phyloP scores from a whole-genome alignment of 345 rosid species.

The Aegle marmelos region DNA sequence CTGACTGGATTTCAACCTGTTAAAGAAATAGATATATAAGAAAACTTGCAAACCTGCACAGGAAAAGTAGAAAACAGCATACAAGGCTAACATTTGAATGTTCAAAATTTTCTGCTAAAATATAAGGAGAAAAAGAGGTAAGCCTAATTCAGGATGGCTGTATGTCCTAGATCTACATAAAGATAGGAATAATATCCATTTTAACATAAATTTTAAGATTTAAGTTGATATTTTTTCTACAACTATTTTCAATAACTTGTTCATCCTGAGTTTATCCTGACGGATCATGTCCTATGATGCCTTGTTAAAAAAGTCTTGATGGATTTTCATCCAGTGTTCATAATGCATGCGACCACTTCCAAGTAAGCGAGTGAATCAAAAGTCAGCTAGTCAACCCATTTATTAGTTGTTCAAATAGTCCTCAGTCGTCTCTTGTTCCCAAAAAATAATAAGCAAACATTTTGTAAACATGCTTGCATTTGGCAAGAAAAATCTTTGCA shows the following conservation, averaged over 20 bases:
- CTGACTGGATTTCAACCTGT: slow-evolving; percentile 88
- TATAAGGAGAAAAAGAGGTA: too few species aligned
- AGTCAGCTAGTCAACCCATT: not conserved
- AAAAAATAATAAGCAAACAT: not conserved
- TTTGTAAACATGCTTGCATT: not conserved
- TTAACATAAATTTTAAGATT: too few species aligned
- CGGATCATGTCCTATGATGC: too few species aligned
- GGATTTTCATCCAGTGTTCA: not conserved
- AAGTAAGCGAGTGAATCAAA: not conserved
- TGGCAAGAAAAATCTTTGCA: not conserved
- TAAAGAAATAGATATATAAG: not conserved
- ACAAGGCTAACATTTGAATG: not conserved
- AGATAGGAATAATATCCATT: too few species aligned
- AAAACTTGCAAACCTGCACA: not conserved
- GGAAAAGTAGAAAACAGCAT: not conserved
- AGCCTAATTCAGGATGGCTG: too few species aligned
- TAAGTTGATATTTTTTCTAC: too few species aligned
- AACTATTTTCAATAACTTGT: too few species aligned
- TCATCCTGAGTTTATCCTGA: too few species aligned
- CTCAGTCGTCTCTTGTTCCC: not conserved
- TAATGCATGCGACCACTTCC: not conserved
- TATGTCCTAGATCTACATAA: too few species aligned
- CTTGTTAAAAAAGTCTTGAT: too few species aligned
- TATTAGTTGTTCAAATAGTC: not conserved
- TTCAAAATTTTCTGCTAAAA: not conserved